phyloP scores from a whole-genome alignment of 108 stramenopile genomes.

The Cyclotella baltica region DNA sequence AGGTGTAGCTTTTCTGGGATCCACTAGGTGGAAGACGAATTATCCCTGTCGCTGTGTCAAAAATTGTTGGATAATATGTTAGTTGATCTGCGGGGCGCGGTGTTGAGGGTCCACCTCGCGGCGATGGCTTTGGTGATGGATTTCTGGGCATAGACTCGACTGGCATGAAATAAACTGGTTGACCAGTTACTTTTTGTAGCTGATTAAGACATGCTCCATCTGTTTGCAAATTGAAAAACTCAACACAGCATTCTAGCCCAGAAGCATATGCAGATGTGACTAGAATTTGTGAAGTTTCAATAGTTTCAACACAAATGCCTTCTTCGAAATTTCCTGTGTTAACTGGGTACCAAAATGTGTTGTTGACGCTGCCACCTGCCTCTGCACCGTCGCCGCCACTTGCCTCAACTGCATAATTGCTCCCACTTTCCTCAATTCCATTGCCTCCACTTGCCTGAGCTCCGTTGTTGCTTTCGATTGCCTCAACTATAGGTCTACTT shows the following conservation, averaged over 20 bases:
- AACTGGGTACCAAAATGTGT: constrained; percentile 3
- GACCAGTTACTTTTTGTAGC: too few relatives aligned
- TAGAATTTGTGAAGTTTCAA: not conserved
- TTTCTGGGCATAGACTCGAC: not conserved
- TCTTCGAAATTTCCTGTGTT: not conserved
- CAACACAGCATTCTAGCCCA: constrained; percentile 6
- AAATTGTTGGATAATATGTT: not conserved
- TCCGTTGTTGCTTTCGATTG: too few relatives aligned
- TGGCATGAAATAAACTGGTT: too few relatives aligned
- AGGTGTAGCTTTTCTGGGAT: not conserved
- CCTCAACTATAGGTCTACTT: too few relatives aligned
- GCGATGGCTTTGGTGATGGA: not conserved
- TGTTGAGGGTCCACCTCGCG: not conserved
- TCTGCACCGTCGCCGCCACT: too few relatives aligned
- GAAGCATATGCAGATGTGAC: not conserved
- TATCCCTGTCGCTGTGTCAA: too few relatives aligned
- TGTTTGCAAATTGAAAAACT: not conserved
- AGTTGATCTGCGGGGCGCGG: not conserved
- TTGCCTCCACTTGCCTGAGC: too few relatives aligned
- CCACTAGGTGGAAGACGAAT: not conserved
- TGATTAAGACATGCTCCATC: not conserved
- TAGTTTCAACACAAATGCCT: constrained; percentile 2
- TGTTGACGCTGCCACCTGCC: not conserved
- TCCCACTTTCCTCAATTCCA: too few relatives aligned
- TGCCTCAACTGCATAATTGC: too few relatives aligned